A percentile compares a stretch with the other conserved stretches of the same genome.
phyloP scores from a whole-genome alignment of 495 filamentous ascomycete genomes.

The Amphirosellinia nigrospora region DNA sequence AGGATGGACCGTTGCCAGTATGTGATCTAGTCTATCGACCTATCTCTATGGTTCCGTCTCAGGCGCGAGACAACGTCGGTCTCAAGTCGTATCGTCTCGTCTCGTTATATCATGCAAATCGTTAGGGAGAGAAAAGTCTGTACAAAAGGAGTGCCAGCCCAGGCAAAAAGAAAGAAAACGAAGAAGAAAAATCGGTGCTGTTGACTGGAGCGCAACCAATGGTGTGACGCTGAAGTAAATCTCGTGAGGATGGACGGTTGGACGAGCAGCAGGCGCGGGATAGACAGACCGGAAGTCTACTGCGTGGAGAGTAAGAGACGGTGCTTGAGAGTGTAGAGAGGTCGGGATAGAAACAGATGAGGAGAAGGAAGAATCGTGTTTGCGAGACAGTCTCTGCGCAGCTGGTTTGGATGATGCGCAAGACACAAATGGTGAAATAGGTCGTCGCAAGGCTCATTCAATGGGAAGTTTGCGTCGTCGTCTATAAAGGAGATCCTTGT shows the following conservation, averaged over 20 bases:
- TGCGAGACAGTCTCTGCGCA: conserved; percentile 16
- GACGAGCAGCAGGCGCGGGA: background rate
- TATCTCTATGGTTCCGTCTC: conserved; percentile 18
- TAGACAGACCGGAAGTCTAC: background rate
- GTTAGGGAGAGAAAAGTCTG: background rate
- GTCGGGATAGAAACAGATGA: background rate
- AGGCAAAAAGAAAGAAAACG: background rate
- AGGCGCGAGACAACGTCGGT: conserved; percentile 16
- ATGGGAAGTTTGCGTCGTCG: background rate
- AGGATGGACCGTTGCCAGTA: conserved; percentile 23
- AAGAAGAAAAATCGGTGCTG: background rate
- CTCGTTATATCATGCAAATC: conserved; percentile 28
- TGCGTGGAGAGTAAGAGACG: background rate
- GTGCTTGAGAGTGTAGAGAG: background rate
- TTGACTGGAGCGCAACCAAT: conserved; percentile 7
- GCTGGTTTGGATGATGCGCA: conserved; percentile 15
- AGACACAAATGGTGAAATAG: conserved; percentile 4
- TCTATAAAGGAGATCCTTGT: background rate
- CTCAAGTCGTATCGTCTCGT: conserved; percentile 24
- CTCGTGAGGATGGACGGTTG: background rate
- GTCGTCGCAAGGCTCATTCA: conserved; percentile 14
- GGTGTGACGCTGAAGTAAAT: background rate
- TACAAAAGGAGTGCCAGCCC: background rate
- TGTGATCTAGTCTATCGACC: conserved; percentile 26
- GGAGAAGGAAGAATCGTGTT: background rate